Conservation (phyloP, 139 green algal species). For the Asterochloris erici region DNA sequence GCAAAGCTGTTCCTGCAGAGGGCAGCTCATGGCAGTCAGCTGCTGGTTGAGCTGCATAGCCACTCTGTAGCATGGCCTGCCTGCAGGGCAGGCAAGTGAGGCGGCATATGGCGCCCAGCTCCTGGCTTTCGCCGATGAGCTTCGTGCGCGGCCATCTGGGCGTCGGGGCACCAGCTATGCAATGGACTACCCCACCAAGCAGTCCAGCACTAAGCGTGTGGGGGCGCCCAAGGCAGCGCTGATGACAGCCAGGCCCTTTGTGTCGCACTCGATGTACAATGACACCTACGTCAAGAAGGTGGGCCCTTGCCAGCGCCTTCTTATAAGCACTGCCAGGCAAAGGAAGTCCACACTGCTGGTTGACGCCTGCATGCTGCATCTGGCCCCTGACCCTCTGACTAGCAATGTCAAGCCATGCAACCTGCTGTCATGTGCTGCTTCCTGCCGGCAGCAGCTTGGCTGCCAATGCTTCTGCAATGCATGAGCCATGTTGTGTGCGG, state of each 20-base stretch:
- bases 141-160: neutral
- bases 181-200: neutral
- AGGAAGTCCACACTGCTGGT: neutral
- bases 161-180: neutral
- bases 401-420: too few relatives aligned
- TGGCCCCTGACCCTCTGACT: neutral
- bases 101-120: neutral
- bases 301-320: neutral
- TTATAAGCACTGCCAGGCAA: neutral
- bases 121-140: neutral
- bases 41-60: too few relatives aligned
- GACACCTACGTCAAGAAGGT: constrained; percentile 5
- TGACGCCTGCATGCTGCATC: neutral
- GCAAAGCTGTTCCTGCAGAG: too few relatives aligned
- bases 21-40: too few relatives aligned
- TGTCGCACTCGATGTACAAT: constrained; percentile 11
- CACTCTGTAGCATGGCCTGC: too few relatives aligned
- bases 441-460: too few relatives aligned
- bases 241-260: constrained; percentile 6
- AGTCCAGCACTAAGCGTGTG: neutral
- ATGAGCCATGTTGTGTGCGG: too few relatives aligned
- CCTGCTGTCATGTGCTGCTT: too few relatives aligned
- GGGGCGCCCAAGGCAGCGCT: neutral
- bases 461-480: too few relatives aligned
- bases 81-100: too few relatives aligned